Conservation (phyloP, 805 yeast genomes). For the Monosporozyma servazzii region DNA sequence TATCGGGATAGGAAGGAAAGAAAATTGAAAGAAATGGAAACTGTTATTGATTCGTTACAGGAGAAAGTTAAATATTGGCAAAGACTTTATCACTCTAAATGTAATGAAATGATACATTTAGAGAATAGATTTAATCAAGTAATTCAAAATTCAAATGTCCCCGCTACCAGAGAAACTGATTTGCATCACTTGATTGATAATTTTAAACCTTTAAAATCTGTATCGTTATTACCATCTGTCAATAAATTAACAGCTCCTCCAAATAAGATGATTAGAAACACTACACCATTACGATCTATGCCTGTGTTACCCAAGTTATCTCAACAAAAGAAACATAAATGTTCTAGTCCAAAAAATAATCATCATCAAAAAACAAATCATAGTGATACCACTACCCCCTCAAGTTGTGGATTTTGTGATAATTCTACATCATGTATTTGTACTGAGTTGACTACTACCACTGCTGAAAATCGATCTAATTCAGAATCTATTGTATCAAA, state of each 20-base stretch:
- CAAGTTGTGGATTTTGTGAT: constrained; percentile 79
- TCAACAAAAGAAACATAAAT: constrained; percentile 12
- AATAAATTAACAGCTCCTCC: background rate
- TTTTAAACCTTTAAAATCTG: background rate
- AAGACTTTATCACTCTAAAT: background rate
- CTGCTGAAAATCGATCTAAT: constrained; percentile 9
- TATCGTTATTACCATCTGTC: background rate
- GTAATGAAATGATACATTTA: background rate
- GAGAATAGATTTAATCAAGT: background rate
- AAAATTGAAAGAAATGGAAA: constrained; percentile 69
- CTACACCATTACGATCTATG: background rate
- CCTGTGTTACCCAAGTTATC: background rate
- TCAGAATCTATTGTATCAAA: constrained; percentile 8
- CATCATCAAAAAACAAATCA: background rate
- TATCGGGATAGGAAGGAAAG: constrained; percentile 82
- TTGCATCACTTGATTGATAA: background rate
- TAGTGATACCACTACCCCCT: constrained; percentile 15
- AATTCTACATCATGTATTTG: constrained; percentile 91
- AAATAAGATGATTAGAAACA: too few species aligned
- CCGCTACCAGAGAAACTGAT: background rate
- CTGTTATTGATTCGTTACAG: constrained; percentile 20
- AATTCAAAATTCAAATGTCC: background rate
- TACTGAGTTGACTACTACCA: constrained; percentile 50
- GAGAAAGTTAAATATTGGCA: constrained; percentile 1
- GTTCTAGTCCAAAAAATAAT: background rate